Evolutionary conservation across 2,329 filamentous ascomycete genomes (phyloP).

Genomic region (Bipolaris zeicola): DNA sequence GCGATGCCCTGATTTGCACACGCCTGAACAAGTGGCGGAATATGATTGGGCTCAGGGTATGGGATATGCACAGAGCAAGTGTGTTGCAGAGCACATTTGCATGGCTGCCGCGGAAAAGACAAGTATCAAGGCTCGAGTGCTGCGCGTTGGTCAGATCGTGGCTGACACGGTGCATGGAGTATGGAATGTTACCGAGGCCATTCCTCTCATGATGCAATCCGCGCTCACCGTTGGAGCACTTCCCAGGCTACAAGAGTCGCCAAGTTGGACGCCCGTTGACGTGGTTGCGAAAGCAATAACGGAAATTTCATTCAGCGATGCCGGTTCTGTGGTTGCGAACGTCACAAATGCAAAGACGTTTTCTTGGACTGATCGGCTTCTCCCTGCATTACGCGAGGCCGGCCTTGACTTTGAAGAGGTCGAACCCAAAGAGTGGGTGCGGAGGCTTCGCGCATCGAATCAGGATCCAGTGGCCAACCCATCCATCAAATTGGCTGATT

Average conservation of each 20-base stretch:
- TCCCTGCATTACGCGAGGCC: slow-evolving; percentile 56
- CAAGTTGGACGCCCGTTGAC: slow-evolving; percentile 43
- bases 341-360: slow-evolving; percentile 59
- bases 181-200: slow-evolving; percentile 59
- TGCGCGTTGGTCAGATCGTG: slow-evolving; percentile 54
- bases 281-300: slow-evolving; percentile 30
- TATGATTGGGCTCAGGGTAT: slow-evolving; percentile 54
- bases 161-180: slow-evolving; percentile 54
- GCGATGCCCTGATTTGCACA: slow-evolving; percentile 39
- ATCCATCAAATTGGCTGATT: slow-evolving; percentile 60
- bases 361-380: slow-evolving; percentile 59
- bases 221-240: slow-evolving; percentile 55
- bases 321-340: slow-evolving; percentile 53
- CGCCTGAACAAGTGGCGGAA: slow-evolving; percentile 37
- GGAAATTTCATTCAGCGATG: slow-evolving; percentile 31
- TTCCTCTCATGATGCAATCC: slow-evolving; percentile 57
- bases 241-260: slow-evolving; percentile 51
- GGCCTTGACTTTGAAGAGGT: slow-evolving; percentile 44
- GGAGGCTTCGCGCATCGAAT: slow-evolving; percentile 51
- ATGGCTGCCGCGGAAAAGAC: slow-evolving; percentile 21
- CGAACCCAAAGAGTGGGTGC: slow-evolving; percentile 32
- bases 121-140: slow-evolving; percentile 30
- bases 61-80: slow-evolving; percentile 59
- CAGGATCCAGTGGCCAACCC: slow-evolving; percentile 58
- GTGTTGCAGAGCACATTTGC: slow-evolving; percentile 55